A percentile compares a stretch with the other conserved stretches of the same genome.
Conservation (phyloP, 345 rosid genomes). For the Pelargonium nanum region DNA sequence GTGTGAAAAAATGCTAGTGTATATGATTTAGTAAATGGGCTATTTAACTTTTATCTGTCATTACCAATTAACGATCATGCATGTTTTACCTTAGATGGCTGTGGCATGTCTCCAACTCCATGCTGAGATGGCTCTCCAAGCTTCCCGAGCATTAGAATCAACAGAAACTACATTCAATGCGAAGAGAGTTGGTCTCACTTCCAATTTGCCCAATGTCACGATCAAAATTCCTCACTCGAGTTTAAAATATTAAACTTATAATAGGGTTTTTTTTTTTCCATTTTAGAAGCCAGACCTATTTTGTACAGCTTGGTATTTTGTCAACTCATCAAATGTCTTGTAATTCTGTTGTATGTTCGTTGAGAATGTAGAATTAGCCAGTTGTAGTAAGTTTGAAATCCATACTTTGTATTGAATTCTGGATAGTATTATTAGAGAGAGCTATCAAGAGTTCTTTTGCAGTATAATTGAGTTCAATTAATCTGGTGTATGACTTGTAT, state of each 20-base stretch:
- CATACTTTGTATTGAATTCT: too few species aligned
- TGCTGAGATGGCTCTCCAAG: conserved; percentile 85
- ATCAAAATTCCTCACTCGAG: conserved; percentile 42
- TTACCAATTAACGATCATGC: too few species aligned
- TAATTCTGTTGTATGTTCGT: too few species aligned
- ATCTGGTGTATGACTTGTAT: too few species aligned
- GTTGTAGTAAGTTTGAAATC: too few species aligned
- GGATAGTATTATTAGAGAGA: too few species aligned
- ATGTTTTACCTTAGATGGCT: conserved; percentile 62
- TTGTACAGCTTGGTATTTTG: conserved; percentile 6
- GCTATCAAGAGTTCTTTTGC: too few species aligned
- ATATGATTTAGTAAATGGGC: not conserved
- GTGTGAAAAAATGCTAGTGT: not conserved
- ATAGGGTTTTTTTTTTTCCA: conserved; percentile 1
- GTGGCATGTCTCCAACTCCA: conserved; percentile 83
- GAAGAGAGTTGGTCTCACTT: conserved; percentile 26
- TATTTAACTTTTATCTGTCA: not conserved
- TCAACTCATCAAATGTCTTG: too few species aligned
- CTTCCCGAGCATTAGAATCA: conserved; percentile 71
- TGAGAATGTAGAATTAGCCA: too few species aligned
- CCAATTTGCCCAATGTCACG: conserved; percentile 22
- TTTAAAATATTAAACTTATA: conserved; percentile 12
- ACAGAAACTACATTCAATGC: conserved; percentile 24
- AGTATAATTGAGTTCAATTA: too few species aligned
- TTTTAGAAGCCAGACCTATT: not conserved